Base-by-base conservation (phyloP, 805 yeast genomes). In the Teunomyces cretensis region DNA sequence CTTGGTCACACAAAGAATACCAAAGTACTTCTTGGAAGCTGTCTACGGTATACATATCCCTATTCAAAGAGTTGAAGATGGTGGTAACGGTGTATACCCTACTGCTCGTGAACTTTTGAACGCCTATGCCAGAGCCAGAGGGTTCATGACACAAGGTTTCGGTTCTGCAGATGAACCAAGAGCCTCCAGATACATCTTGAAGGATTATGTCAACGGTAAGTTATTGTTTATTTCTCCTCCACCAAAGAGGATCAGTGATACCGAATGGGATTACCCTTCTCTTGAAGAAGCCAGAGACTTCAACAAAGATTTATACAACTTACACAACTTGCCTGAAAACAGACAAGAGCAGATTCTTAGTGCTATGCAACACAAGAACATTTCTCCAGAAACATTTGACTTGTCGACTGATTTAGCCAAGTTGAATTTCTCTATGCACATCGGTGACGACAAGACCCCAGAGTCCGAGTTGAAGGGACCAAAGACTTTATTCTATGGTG, bases 141-240 rank as follows among this genome's bases (percentile, higher is more conserved):
- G 99, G 57, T 94, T 81, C 64, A 91, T 89, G 95, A 87, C 97
- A 0, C 97, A 95, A 65, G 96, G 96, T 60, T 91, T 88, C 61
- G 98, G 98, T 60, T 81, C 89, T 54, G 98, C 99, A 2, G 99
- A 94, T 72, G 95, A 90, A 64, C 83, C 96, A 35, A 79, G 99
- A 65, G 96, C 99, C 11, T 83, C 97, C 33, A 79, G 99, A 64
- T 86, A 88, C 55, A 80, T 94, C 43, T 76, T 94, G 62, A 94
- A 94, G 67, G 99, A 94, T 65, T 94, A 90, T 57, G 97, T 95
- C 22, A 88, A 80, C 64, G 99, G 98, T 52, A 91, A 89, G 64
- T 72, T 94, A 46, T 71, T 89, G 39, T 91, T 78, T 61, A 84
- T 88, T 33, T 84, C 82, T 51, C 97, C 98, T 12, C 99, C 99